Evolutionary conservation across 768 basidiomycete genomes (phyloP), one percentile per base, ranked within the genome.

Genomic region (Boletus rubropictus): DNA sequence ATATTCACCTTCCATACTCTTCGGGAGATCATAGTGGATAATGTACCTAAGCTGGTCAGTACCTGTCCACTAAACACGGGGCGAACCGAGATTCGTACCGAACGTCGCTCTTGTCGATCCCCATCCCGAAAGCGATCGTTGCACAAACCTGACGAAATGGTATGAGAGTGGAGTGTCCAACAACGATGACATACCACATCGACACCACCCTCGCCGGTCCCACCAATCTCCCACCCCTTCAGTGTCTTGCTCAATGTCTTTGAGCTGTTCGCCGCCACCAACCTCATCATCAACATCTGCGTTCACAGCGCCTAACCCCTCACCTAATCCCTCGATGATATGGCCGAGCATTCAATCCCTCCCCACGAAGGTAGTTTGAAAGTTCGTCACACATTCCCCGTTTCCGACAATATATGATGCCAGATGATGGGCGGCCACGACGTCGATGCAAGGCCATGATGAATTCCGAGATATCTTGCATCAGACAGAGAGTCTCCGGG

Each of bases 41-140:
- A 89, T 78, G 55, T 88, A 90, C 31, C 86, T 59, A 39, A 31
- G 10, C 31, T 73, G 38, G 21, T 56, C 10, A 55, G 18, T 14
- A 29, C 32, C 37, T n/a, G 21, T 27, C 7, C 1, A 28, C 7
- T 10, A 21, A 36, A 34, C 31, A 37, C 3, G 28, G n/a, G 32
- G 17, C 3, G 12, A 17, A 46, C 1, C 2, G 25, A 25, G 29
- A 27, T 6, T 35, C 65, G 18, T 59, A 81, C 80, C 85, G 75
- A 43, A 88, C 86, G 51, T 89, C 82, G 17, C 77, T 70, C 67
- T 90, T 91, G 61, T 92, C 88, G 37, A 92, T 90, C 2, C 89
- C 89, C 69, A 90, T 81, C 2, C 89, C 89, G 55, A 91, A 92
- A 5, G 89, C 89, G 41, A 91, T 78, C 0, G 87, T 88, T 9